phyloP scores from a whole-genome alignment of 257 asterid species.

The Capsicum pubescens region DNA sequence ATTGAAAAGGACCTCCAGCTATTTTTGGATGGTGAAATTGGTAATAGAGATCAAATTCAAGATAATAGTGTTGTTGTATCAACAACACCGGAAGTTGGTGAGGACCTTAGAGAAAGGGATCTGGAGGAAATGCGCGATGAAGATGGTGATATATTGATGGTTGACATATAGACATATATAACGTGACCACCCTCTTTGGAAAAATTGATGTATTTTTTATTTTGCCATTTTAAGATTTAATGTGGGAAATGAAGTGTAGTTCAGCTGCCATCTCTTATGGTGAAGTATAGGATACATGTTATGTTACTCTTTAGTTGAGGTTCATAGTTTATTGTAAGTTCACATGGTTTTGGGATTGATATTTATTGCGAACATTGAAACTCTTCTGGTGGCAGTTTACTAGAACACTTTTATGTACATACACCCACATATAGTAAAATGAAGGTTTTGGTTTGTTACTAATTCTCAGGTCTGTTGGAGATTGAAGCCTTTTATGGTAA shows the following conservation, averaged over 20 bases:
- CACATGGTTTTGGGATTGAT: background rate
- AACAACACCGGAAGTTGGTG: background rate
- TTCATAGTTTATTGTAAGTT: background rate
- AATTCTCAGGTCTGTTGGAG: background rate
- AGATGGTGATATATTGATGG: slow-evolving; percentile 66
- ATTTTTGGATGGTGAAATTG: slow-evolving; percentile 24
- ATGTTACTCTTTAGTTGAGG: background rate
- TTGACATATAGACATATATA: slow-evolving; percentile 27
- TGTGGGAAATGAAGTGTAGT: background rate
- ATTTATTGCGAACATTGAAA: background rate
- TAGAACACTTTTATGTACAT: background rate
- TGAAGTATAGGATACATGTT: background rate
- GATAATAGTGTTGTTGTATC: background rate
- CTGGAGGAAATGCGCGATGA: slow-evolving; percentile 54
- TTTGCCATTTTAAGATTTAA: background rate
- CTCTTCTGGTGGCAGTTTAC: background rate
- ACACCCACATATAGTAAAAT: background rate
- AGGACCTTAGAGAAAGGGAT: slow-evolving; percentile 24
- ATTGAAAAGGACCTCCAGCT: slow-evolving; percentile 21
- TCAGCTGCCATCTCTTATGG: background rate
- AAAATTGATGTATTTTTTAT: background rate
- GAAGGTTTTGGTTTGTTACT: background rate
- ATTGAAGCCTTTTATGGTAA: background rate
- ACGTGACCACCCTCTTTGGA: background rate
- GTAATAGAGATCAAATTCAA: background rate